phyloP scores from a whole-genome alignment of 1,139 yeast genomes.

The Debaryomyces singareniensis region DNA sequence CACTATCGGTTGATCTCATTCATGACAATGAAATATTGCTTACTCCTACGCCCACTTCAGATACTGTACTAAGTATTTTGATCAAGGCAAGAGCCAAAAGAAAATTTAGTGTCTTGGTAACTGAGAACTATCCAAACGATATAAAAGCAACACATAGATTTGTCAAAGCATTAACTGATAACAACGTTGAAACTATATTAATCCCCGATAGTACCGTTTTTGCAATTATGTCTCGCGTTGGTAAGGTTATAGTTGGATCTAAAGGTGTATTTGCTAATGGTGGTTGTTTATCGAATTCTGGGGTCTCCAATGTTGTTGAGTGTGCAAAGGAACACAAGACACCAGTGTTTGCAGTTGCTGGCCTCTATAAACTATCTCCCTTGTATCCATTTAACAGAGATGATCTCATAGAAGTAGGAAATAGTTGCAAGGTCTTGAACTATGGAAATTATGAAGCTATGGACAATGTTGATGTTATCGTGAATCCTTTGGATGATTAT shows the following conservation, averaged over 20 bases:
- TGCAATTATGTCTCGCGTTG: slow-evolving; percentile 96
- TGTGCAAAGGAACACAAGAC: slow-evolving; percentile 93
- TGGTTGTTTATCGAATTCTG: slow-evolving; percentile 84
- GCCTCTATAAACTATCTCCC: slow-evolving; percentile 88
- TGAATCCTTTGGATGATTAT: slow-evolving; percentile 90
- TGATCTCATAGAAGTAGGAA: slow-evolving; percentile 87
- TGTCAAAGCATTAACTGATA: slow-evolving; percentile 73
- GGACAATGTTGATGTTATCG: slow-evolving; percentile 68
- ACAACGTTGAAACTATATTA: slow-evolving; percentile 83
- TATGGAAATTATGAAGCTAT: slow-evolving; percentile 60
- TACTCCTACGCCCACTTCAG: slow-evolving; percentile 91
- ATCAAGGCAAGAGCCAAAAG: slow-evolving; percentile 85
- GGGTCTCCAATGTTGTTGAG: slow-evolving; percentile 90
- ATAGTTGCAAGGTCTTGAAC: slow-evolving; percentile 75
- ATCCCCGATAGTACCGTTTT: slow-evolving; percentile 91
- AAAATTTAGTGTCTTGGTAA: slow-evolving; percentile 84
- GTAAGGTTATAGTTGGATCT: slow-evolving; percentile 91
- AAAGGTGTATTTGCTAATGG: slow-evolving; percentile 94
- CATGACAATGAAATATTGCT: slow-evolving; percentile 90
- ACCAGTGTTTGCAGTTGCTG: slow-evolving; percentile 94
- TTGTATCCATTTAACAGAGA: slow-evolving; percentile 89
- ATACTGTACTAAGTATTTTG: slow-evolving; percentile 81
- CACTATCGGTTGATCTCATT: slow-evolving; percentile 85
- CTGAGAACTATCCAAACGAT: slow-evolving; percentile 90
- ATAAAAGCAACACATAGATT: slow-evolving; percentile 69